These are phyloP conservation scores for Lathyrus tuberosus DNA, from an alignment of 306 rosid genomes.

Conservation along the genomic window DNA sequence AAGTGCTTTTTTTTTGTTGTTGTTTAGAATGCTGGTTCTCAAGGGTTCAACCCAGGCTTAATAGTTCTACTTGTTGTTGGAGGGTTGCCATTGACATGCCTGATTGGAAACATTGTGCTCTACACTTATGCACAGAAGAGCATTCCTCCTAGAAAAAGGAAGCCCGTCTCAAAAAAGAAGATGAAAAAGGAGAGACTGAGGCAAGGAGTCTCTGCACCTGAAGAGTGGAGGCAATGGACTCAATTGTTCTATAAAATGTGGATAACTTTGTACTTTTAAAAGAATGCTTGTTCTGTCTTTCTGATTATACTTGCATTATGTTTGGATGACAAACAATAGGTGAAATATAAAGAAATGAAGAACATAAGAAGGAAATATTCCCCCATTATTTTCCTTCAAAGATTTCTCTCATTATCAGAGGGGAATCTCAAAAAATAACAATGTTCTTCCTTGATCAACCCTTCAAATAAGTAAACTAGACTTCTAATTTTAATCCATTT, in stretches of 20 bases:
- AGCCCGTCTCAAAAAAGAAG: slow-evolving; percentile 95
- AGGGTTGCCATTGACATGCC: slow-evolving; percentile 67
- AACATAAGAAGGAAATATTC: not conserved
- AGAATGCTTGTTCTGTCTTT: too few relatives aligned
- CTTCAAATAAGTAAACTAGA: too few relatives aligned
- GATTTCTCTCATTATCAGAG: not conserved
- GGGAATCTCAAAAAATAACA: not conserved
- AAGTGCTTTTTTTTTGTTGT: slow-evolving; percentile 27
- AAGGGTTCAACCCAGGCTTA: slow-evolving; percentile 85
- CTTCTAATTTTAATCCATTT: too few relatives aligned
- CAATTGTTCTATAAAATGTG: too few relatives aligned
- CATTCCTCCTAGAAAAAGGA: slow-evolving; percentile 81
- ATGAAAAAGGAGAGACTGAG: slow-evolving; percentile 89
- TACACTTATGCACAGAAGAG: slow-evolving; percentile 81
- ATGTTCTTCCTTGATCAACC: not conserved
- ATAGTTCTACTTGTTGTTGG: slow-evolving; percentile 76
- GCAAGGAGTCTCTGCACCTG: slow-evolving; percentile 98
- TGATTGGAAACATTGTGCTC: slow-evolving; percentile 75
- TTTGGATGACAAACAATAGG: slow-evolving; percentile 1
- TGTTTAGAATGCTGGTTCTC: slow-evolving; percentile 46
- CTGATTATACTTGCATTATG: too few relatives aligned
- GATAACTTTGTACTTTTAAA: too few relatives aligned
- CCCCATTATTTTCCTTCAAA: not conserved
- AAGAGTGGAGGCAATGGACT: too few relatives aligned
- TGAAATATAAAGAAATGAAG: not conserved